Conservation (phyloP, 306 rosid genomes). For the Trichosanthes truncata region DNA sequence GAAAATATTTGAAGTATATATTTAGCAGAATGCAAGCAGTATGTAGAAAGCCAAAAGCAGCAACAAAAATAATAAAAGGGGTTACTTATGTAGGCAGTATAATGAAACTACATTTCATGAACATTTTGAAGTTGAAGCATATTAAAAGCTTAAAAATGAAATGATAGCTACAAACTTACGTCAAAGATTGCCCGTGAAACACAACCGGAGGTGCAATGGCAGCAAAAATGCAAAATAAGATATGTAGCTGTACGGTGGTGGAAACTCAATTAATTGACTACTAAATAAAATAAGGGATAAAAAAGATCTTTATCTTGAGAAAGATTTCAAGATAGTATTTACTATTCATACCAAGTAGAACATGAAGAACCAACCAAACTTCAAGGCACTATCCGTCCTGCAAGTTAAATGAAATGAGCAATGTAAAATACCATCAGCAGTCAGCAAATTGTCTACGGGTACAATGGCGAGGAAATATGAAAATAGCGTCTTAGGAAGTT, state of each 20-base stretch:
- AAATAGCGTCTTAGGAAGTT: neutral
- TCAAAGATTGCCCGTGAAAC: conserved; percentile 84
- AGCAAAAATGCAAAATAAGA: conserved; percentile 80
- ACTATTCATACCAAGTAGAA: conserved; percentile 70
- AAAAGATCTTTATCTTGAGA: neutral
- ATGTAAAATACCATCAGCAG: neutral
- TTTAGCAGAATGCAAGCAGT: neutral
- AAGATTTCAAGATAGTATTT: conserved; percentile 8
- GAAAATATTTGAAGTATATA: conserved; percentile 20
- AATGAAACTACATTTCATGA: neutral
- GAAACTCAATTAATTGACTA: conserved; percentile 21
- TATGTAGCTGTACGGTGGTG: conserved; percentile 59
- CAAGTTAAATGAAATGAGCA: conserved; percentile 20
- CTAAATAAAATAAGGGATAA: neutral
- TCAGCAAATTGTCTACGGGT: neutral
- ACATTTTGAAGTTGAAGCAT: neutral
- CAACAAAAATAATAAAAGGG: neutral
- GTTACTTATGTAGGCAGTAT: neutral
- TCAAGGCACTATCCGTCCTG: conserved; percentile 97
- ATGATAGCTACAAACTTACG: conserved; percentile 45
- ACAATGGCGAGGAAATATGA: neutral
- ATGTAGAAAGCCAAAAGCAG: neutral
- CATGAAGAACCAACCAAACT: conserved; percentile 91
- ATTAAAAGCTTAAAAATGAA: neutral
- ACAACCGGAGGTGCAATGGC: conserved; percentile 97